Base-by-base conservation (phyloP, 345 rosid species). In the Atalantia buxifolia region DNA sequence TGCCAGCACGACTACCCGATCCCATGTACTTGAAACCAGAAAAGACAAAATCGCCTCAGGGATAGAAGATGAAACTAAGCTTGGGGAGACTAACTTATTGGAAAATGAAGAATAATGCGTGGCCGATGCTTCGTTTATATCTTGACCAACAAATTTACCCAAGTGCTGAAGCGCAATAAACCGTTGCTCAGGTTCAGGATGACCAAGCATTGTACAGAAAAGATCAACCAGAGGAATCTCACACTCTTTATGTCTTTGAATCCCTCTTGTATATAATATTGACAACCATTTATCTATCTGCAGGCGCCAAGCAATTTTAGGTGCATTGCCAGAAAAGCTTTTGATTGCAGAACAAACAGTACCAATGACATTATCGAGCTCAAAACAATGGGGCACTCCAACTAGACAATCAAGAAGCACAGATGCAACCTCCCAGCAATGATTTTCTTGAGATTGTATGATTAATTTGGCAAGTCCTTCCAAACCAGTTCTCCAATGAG, bases 171-270 rank as follows among this genome's bases (percentile, higher is more conserved):
- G 90, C n/a, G 84, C 94, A 72, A 90, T 83, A 66, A 87, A 78
- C 18, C 94, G 90, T 77, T 93, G 97, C 82, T 93, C 97, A 2
- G 97, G 97, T 87, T 93, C 97, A 76, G 88, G 71, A 87, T 91
- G 92, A 76, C 87, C 86, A 70, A 93, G 87, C 87, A 93, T 77
- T 14, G 84, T 38, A 70, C 83, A 77, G 71, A 89, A 89, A 45
- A 93, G 81, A 86, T 93, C 87, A 82, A 82, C 82, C 53, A 93
- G 78, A 75, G 88, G 80, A 85, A 80, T 78, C 79, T 87, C 85
- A 77, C 79, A 84, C 79, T 87, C 92, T 76, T 77, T 73, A 77
- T 85, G 86, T 38, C 82, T 77, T 86, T 78, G 87, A 64, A 82
- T 76, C 71, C 88, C 89, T 82, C 92, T 87, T 9, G 74, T 75